Evolutionary conservation across 78 protist species (phyloP).

Genomic region (Dictyostelium firmibasis): DNA sequence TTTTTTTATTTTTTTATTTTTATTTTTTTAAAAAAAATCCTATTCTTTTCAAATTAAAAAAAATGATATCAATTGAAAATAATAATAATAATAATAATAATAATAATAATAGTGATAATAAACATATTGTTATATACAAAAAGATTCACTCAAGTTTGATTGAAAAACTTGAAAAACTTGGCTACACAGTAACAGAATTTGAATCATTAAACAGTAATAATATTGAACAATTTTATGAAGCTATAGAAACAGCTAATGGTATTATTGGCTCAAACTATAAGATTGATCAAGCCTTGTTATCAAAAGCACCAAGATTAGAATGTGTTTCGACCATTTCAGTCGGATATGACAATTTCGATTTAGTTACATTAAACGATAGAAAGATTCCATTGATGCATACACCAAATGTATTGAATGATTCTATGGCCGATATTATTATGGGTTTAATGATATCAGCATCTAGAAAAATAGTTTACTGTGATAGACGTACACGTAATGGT

Average conservation of each 20-base stretch:
- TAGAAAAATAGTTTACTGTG: constrained; percentile 5
- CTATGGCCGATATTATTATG: constrained; percentile 59
- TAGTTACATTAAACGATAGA: not conserved
- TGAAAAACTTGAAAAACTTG: not conserved
- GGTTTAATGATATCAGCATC: constrained; percentile 47
- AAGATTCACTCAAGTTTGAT: not conserved
- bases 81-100: too few relatives aligned
- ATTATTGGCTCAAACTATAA: not conserved
- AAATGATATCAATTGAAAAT: not conserved
- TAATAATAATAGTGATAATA: not conserved
- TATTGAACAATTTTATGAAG: not conserved
- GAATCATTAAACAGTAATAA: not conserved
- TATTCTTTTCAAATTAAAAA: too few relatives aligned
- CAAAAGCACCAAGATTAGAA: not conserved
- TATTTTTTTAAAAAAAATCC: too few relatives aligned
- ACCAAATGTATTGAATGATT: constrained; percentile 48
- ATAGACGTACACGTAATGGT: not conserved
- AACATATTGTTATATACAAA: not conserved
- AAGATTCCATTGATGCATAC: constrained; percentile 36
- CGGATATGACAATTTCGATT: constrained; percentile 61
- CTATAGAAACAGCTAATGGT: not conserved
- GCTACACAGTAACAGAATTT: not conserved
- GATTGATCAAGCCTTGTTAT: not conserved
- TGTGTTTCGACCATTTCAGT: constrained; percentile 26
- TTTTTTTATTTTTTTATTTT: too few relatives aligned